phyloP scores from a whole-genome alignment of 1,284 basidiomycete species.

The Melampsora larici-populina region DNA sequence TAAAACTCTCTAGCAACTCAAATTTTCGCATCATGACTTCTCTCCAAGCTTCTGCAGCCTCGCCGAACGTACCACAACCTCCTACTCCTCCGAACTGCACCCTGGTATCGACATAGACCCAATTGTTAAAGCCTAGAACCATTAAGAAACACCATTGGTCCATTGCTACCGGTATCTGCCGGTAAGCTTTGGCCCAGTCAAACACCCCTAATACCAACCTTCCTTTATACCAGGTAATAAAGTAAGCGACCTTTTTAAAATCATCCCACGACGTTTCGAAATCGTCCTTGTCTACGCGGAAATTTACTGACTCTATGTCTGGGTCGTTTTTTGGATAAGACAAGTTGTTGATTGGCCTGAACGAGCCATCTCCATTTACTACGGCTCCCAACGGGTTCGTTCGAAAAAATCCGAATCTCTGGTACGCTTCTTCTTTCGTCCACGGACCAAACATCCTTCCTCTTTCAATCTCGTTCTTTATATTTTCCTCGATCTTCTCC shows the following conservation, averaged over 20 bases:
- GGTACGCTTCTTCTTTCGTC: too few relatives aligned
- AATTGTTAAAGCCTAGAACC: not conserved
- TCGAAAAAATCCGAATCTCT: not conserved
- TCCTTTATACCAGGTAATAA: too few relatives aligned
- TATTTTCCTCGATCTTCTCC: too few relatives aligned
- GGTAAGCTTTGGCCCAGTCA: too few relatives aligned
- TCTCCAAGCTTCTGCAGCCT: not conserved
- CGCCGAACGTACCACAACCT: not conserved
- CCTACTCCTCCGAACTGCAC: too few relatives aligned
- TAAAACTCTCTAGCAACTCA: not conserved
- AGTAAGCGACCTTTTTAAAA: too few relatives aligned
- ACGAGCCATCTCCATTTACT: slow-evolving; percentile 3
- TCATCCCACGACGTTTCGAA: too few relatives aligned
- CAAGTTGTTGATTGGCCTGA: slow-evolving; percentile 1
- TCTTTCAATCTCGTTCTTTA: too few relatives aligned
- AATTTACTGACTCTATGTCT: not conserved
- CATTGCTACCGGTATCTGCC: not conserved
- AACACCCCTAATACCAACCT: too few relatives aligned
- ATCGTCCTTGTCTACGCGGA: not conserved
- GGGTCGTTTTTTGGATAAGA: not conserved
- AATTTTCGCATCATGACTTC: not conserved
- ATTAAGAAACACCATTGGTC: slow-evolving; percentile 3
- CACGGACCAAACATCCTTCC: too few relatives aligned
- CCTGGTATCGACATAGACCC: not conserved
- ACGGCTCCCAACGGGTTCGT: too few relatives aligned